Base-by-base conservation (phyloP, 176 grass and related monocot species). In the Carex parvula region DNA sequence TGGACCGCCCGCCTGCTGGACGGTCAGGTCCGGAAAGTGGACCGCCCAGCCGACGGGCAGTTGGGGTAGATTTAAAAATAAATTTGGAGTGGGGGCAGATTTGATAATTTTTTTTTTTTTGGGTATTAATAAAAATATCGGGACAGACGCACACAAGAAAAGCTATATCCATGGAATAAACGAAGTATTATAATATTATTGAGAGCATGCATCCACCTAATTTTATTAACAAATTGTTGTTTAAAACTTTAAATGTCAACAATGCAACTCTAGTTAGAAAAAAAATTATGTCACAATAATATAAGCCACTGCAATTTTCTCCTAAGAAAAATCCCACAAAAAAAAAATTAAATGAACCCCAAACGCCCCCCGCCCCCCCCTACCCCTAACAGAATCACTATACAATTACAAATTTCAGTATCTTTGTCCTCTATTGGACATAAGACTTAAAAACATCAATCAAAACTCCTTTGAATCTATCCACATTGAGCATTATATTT, bases 401-500 rank as follows among this genome's bases (percentile, higher is more conserved):
- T 17, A 78, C 14, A 77, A 82, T 67, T 62, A 81, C 33, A 81
- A 81, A 64, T 64, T 17, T 41, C 21, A 39, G 6, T 26, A 5
- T 50, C 11, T 21, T 14, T 69, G 16, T 69, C 39, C 60, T 52
- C 81, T 83, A 83, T 53, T 37, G 61, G n/a, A 83, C 81, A 53
- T 83, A 83, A 22, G 60, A 46, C 44, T 69, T 83, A 4, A 69
- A 83, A 69, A 83, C 81, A 69, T 83, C 63, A 14, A 89, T 82
- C 70, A 99, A 83, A 60, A 95, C 88, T 42, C 6, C 41, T 46
- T 54, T 80, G 70, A 99, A 99, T 0, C 93, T 78, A 6, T 0
- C 50, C 20, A 92, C 60, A 59, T 99, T 91, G 8, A 99, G 26
- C 85, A 78, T 88, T 62, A 99, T 91, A 75, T 99, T 85, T 85